Evolutionary conservation across 768 basidiomycete species (phyloP).

Genomic region (Coprinopsis sp.): DNA sequence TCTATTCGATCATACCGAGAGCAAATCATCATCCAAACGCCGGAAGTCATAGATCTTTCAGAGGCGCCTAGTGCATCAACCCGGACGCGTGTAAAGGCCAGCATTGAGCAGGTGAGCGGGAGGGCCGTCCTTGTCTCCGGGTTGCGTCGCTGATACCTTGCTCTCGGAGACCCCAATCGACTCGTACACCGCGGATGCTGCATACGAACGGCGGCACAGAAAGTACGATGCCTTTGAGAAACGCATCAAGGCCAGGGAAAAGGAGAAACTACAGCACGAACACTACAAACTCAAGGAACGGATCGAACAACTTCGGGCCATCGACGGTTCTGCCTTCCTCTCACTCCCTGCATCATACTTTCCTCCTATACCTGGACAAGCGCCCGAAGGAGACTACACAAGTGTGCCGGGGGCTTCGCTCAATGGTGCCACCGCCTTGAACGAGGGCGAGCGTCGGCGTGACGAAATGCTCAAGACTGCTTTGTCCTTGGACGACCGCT

Average conservation of each 20-base stretch:
- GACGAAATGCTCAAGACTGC: slow-evolving; percentile 74
- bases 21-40: slow-evolving; percentile 73
- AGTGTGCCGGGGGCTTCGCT: slow-evolving; percentile 29
- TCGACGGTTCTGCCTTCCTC: slow-evolving; percentile 71
- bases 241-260: slow-evolving; percentile 78
- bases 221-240: slow-evolving; percentile 88
- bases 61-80: slow-evolving; percentile 44
- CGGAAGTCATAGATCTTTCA: slow-evolving; percentile 51
- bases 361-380: slow-evolving; percentile 24
- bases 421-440: slow-evolving; percentile 34
- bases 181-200: slow-evolving; percentile 67
- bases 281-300: slow-evolving; percentile 89
- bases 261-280: slow-evolving; percentile 88
- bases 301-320: slow-evolving; percentile 73
- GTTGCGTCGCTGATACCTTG: slow-evolving; percentile 4
- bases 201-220: slow-evolving; percentile 77
- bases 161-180: slow-evolving; percentile 37
- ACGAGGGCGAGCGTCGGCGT: slow-evolving; percentile 71
- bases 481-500: slow-evolving; percentile 61
- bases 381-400: slow-evolving; percentile 17
- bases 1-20: slow-evolving; percentile 67
- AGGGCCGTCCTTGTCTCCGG: not conserved
- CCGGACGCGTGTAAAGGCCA: slow-evolving; percentile 42
- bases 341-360: slow-evolving; percentile 57
- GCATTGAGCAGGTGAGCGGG: slow-evolving; percentile 60